Base-by-base conservation (phyloP, 768 basidiomycete genomes). In the Pleurotus pulmonarius region DNA sequence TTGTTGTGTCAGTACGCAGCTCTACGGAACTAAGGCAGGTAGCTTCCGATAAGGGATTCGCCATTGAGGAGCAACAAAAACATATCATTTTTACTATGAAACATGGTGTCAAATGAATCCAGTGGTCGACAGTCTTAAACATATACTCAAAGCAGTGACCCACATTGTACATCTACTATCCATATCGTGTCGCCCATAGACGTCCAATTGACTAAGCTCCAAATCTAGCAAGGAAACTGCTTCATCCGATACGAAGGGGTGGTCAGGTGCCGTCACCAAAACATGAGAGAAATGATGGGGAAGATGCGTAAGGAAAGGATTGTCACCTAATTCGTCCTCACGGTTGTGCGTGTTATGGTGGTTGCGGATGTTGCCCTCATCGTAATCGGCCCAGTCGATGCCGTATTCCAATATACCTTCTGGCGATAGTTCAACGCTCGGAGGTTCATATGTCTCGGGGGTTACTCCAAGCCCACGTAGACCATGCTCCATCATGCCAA, bases 401-500 rank as follows among this genome's bases (percentile, higher is more conserved):
- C 67, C 68, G 64, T 68, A 69, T 7, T 18, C 22, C 22, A 24
- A 13, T 3, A 43, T 56, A 2, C 57, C 53, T 12, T 58, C 6
- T 48, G 15, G 25, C 3, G 29, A 46, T n/a, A 69, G 47, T 20
- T 20, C 20, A 20, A 1, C 20, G 3, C 20, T 20, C 20, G 20
- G 20, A 20, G 20, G 20, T 20, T 20, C 20, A 20, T 20, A 20
- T 3, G 20, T 20, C 20, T 20, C 20, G 20, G 20, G 20, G 20
- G 20, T 20, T 20, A 20, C 20, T 20, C 20, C 20, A 20, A 20
- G 20, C 1, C 71, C 71, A 3, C 64, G 62, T 1, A 62, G 39
- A 2, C 74, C 73, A 39, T 73, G 51, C 38, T 64, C 38, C 1
- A 70, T 12, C 64, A 73, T 69, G 12, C 70, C 67, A 56, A 70